A percentile compares a stretch with the other conserved stretches of the same genome.
phyloP scores from a whole-genome alignment of 441 rosid species.

The Pelargonium myrrhifolium region DNA sequence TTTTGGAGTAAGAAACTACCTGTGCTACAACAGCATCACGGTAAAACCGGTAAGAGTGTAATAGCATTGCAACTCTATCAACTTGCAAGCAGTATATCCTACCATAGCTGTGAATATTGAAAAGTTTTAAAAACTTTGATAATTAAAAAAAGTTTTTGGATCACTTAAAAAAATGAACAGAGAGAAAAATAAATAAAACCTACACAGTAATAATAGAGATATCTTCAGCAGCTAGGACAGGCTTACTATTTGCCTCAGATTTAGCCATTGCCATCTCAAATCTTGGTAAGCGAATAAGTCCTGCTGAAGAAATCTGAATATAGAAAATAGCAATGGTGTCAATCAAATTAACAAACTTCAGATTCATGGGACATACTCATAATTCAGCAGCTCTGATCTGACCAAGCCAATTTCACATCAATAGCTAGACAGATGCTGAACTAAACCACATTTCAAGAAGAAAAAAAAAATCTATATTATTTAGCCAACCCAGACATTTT shows the following conservation, averaged over 20 bases:
- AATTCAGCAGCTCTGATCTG: not conserved
- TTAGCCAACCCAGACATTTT: too few species aligned
- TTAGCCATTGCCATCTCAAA: conserved; percentile 94
- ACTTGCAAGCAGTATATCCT: conserved; percentile 96
- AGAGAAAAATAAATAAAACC: conserved; percentile 23
- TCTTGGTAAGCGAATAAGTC: conserved; percentile 77
- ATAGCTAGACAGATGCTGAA: not conserved
- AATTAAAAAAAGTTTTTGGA: not conserved
- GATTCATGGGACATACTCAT: not conserved
- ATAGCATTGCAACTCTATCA: conserved; percentile 94
- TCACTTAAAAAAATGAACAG: conserved; percentile 13
- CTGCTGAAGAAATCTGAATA: conserved; percentile 86
- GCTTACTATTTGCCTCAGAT: conserved; percentile 76
- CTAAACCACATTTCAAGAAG: not conserved
- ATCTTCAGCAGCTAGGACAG: conserved; percentile 86
- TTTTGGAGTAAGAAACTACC: conserved; percentile 33
- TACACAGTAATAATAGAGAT: conserved; percentile 82
- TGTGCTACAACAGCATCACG: conserved; percentile 95
- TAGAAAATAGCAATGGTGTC: conserved; percentile 25
- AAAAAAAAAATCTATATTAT: not conserved
- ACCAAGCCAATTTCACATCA: conserved; percentile 1
- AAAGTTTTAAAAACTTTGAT: not conserved
- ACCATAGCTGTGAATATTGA: conserved; percentile 64
- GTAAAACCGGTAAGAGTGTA: conserved; percentile 83
- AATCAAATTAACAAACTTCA: conserved; percentile 20